Conservation (phyloP, 2,329 filamentous ascomycete species). For the Diplodia mutila region DNA sequence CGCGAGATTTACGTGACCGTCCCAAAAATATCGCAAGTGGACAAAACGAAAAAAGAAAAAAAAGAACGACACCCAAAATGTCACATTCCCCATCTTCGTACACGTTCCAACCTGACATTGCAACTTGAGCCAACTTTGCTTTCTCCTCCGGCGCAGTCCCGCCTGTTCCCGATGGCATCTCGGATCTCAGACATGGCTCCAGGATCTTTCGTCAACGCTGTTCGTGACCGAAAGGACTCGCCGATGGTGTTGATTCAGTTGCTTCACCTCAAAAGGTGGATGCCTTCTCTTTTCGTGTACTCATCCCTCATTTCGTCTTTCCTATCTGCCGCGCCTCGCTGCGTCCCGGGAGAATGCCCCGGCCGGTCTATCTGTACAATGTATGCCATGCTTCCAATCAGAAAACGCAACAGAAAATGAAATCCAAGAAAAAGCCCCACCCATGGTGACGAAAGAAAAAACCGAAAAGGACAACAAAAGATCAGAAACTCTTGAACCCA, state of each 20-base stretch:
- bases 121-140: not conserved
- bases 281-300: not conserved
- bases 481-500: not conserved
- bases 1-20: not conserved
- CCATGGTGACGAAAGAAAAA: slow-evolving; percentile 6
- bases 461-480: not conserved
- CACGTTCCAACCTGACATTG: not conserved
- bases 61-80: not conserved
- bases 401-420: not conserved
- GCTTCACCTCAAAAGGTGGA: not conserved
- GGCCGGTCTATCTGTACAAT: slow-evolving; percentile 19
- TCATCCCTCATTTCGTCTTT: slow-evolving; percentile 17
- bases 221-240: not conserved
- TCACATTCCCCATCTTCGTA: not conserved
- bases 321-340: not conserved
- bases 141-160: not conserved
- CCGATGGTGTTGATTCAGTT: not conserved
- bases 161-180: not conserved
- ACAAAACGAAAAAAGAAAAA: not conserved
- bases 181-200: too few relatives aligned
- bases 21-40: not conserved
- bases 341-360: not conserved
- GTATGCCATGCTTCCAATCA: slow-evolving; percentile 14
- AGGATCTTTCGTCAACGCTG: not conserved
- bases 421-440: not conserved